Evolutionary conservation across 345 rosid species (phyloP).

Genomic region (Brassica rapa): DNA sequence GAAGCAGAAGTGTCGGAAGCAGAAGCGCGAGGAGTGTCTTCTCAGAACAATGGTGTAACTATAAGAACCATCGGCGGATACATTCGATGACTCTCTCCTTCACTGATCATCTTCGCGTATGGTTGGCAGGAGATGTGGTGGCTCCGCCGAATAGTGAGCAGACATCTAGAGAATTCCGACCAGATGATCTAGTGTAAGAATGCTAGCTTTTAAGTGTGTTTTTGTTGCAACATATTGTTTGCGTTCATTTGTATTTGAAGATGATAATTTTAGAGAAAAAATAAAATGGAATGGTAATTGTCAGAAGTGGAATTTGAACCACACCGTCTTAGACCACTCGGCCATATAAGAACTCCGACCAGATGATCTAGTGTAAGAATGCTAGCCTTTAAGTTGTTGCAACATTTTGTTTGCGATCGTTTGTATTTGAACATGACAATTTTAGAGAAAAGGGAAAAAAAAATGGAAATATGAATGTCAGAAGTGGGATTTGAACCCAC

Average conservation of each 20-base stretch:
- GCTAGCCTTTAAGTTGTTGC: background rate
- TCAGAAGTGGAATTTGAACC: too few species aligned
- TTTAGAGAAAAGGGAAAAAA: background rate
- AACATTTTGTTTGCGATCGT: background rate
- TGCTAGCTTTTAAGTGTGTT: background rate
- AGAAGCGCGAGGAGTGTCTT: slow-evolving; percentile 29
- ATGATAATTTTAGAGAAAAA: background rate
- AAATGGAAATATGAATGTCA: background rate
- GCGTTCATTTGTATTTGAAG: background rate
- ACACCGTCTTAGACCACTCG: too few species aligned
- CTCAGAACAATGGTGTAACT: slow-evolving; percentile 28
- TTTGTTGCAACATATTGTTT: slow-evolving; percentile 6
- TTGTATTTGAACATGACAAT: background rate
- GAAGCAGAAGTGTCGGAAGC: slow-evolving; percentile 50
- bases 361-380: slow-evolving; percentile 29
- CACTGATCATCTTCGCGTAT: slow-evolving; percentile 36
- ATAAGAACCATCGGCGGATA: slow-evolving; percentile 37
- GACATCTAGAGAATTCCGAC: slow-evolving; percentile 39
- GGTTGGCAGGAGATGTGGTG: slow-evolving; percentile 23
- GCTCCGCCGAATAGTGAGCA: slow-evolving; percentile 40
- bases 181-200: slow-evolving; percentile 31
- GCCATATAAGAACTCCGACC: slow-evolving; percentile 17
- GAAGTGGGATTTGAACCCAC: slow-evolving; percentile 32
- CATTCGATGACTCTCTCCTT: slow-evolving; percentile 38
- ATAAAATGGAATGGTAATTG: too few species aligned